Evolutionary conservation across 768 basidiomycete species (phyloP).

Genomic region (Tylopilus rubrobrunneus): DNA sequence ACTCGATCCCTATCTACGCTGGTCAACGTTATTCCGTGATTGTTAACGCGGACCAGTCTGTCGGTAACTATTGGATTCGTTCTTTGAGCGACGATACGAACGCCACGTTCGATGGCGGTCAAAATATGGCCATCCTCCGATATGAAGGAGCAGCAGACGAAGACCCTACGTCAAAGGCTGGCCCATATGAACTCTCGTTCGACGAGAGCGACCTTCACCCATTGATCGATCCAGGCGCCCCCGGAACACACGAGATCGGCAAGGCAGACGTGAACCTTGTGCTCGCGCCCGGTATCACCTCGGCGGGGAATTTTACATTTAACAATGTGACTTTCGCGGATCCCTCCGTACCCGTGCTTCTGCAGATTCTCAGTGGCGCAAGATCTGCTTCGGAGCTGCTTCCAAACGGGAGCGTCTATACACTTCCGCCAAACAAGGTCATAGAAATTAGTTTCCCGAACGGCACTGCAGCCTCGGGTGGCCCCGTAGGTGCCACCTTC

Average conservation of each 20-base stretch:
- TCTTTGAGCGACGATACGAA: constrained; percentile 3
- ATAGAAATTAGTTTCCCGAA: constrained; percentile 46
- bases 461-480: constrained; percentile 17
- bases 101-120: constrained; percentile 31
- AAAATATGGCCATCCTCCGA: constrained; percentile 50
- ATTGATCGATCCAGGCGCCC: constrained; percentile 30
- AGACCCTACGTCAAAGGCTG: constrained; percentile 43
- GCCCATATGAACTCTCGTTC: constrained; percentile 27
- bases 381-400: constrained; percentile 41
- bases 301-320: constrained; percentile 11
- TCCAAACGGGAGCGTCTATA: constrained; percentile 45
- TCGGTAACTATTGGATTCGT: constrained; percentile 3
- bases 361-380: constrained; percentile 42
- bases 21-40: constrained; percentile 5
- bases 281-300: constrained; percentile 6
- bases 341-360: constrained; percentile 37
- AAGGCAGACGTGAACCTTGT: constrained; percentile 39
- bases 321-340: constrained; percentile 31
- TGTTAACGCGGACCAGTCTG: neutral
- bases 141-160: constrained; percentile 40
- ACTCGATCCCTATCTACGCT: neutral
- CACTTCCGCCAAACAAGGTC: constrained; percentile 40
- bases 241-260: constrained; percentile 36
- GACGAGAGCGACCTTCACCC: constrained; percentile 39
- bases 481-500: constrained; percentile 23